Evolutionary conservation across 495 filamentous ascomycete genomes (phyloP).

Genomic region (Tuber umbilicatum): DNA sequence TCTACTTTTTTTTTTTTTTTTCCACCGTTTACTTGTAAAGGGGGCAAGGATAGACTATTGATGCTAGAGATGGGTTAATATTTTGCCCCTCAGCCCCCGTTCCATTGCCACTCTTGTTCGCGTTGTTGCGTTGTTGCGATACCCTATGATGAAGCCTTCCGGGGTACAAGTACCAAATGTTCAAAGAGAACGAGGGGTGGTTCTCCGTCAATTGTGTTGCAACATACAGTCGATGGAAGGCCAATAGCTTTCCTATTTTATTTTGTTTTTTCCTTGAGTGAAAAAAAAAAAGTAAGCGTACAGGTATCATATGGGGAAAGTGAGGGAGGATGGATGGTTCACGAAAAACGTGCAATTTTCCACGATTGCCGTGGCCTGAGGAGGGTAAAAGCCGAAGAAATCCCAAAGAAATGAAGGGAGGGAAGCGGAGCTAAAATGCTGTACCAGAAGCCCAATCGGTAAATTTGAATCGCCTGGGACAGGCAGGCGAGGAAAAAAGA

Average conservation of each 20-base stretch:
- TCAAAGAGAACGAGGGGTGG: background rate
- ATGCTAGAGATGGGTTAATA: background rate
- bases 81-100: background rate
- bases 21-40: background rate
- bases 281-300: background rate
- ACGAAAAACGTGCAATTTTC: constrained; percentile 2
- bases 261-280: background rate
- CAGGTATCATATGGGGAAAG: background rate
- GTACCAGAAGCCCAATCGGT: background rate
- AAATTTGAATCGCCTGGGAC: background rate
- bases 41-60: background rate
- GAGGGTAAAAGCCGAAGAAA: background rate
- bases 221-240: background rate
- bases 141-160: background rate
- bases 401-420: constrained; percentile 3
- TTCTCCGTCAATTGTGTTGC: background rate
- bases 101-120: background rate
- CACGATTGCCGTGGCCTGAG: background rate
- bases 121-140: background rate
- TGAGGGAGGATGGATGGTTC: background rate
- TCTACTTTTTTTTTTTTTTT: background rate
- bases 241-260: background rate
- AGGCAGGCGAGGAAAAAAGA: background rate
- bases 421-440: background rate
- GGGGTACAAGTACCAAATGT: background rate